Base-by-base conservation (phyloP, 805 yeast species). In the Barnettozyma sucrosica region DNA sequence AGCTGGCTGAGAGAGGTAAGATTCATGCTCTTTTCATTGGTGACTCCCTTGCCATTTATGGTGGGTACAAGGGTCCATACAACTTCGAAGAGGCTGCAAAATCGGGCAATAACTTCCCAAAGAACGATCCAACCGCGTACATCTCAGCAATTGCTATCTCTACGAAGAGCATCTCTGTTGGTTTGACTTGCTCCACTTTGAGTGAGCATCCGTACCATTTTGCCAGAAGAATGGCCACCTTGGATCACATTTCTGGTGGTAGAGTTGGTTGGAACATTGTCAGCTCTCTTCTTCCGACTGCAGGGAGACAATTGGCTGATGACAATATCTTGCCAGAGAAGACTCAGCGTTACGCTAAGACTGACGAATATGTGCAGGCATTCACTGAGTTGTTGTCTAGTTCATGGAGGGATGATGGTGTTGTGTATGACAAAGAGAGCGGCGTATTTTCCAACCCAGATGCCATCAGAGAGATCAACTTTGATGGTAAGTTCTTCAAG, bases 191-290 rank as follows among this genome's bases (percentile, higher is more conserved):
- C 41, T 67, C 74, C 7, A 72, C 77, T 3, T 64, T 74, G 36
- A 68, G 72, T 49, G 77, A 73, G 49, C 69, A 66, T 33, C 77
- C 77, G 1, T 72, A 70, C 48, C 74, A 68, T 54, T 65, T 73
- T 41, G 72, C 76, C 14, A 63, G 76, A 58, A 63, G 76, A 50
- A 55, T 70, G 48, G 74, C 76, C 14, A 72, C 78, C 1, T 57
- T 73, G 45, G 78, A 73, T 49, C 75, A 73, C 45, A 65, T 73
- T 46, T 69, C 76, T 13, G 65, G 65, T 21, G 78, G 77, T 18
- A 66, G 78, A 54, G 57, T 74, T 46, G 78, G 77, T 30, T 73
- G 78, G 78, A 73, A 73, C 54, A 66, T 73, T 36, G 78, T 73
- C 34, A 68, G 75, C 5, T 67, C 76, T 2, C 62, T 66, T 36